Percentiles rank a stretch among this genome's conserved stretches.
Conservation (phyloP, 768 basidiomycete species). For the Clavulina sp. region DNA sequence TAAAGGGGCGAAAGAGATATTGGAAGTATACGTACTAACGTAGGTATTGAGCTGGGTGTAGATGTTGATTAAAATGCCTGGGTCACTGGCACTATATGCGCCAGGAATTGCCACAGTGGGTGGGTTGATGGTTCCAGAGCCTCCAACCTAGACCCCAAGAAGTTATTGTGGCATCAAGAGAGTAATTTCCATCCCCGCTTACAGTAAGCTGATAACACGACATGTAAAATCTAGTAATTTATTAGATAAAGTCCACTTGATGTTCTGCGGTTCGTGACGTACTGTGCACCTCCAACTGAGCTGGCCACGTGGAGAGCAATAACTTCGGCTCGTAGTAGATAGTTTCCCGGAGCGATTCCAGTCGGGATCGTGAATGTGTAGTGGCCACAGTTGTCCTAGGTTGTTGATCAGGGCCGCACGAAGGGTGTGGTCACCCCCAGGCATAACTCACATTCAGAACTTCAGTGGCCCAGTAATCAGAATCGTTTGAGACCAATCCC, state of each 20-base stretch:
- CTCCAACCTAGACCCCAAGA: too few relatives aligned
- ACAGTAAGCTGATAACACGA: conserved; percentile 29
- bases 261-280: background rate
- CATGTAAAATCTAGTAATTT: conserved; percentile 21
- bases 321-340: conserved; percentile 5
- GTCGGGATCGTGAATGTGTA: conserved; percentile 4
- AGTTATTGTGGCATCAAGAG: background rate
- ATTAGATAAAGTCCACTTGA: background rate
- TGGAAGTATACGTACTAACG: too few relatives aligned
- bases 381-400: background rate
- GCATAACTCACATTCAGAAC: conserved; percentile 7
- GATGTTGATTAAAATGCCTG: conserved; percentile 31
- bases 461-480: conserved; percentile 9
- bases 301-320: conserved; percentile 32
- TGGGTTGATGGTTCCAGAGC: conserved; percentile 22
- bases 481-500: conserved; percentile 31
- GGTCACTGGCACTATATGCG: conserved; percentile 24
- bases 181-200: background rate
- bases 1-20: too few relatives aligned
- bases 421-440: background rate
- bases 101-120: conserved; percentile 33
- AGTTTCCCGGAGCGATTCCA: conserved; percentile 5
- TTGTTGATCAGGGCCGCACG: conserved; percentile 23
- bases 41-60: conserved; percentile 24
- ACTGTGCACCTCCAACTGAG: conserved; percentile 25